Base-by-base conservation (phyloP, 2,329 filamentous ascomycete genomes). In the Phialophora expanda region DNA sequence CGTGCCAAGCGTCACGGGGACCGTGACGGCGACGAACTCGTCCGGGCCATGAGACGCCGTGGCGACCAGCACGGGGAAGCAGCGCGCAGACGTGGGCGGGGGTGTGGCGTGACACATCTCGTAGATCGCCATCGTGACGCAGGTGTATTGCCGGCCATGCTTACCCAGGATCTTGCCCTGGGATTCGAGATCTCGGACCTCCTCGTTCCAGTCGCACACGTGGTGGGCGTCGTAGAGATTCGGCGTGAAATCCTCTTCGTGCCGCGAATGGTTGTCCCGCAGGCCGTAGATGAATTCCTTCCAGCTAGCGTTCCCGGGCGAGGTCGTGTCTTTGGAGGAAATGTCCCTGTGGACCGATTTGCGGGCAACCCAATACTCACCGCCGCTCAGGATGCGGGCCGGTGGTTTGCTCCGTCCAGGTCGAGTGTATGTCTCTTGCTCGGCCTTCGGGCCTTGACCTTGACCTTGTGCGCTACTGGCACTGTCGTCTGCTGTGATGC, bases 171-270 rank as follows among this genome's bases (percentile, higher is more conserved):
- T 32, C 38, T 55, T 61, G n/a, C 48, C 58, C 28, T 65, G 50
- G 7, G 51, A 50, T 30, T 61, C 60, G 24, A 70, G 44, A 20
- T 62, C 56, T 12, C 46, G 53, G 28, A 71, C 59, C 61, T 72
- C 61, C n/a, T 65, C 69, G 12, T 66, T 66, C 74, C 74, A 76
- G 44, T 75, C 70, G 4, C 72, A 56, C 24, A 76, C 69, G 34
- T 64, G 62, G 17, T 67, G 62, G 1, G 73, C 71, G 59, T 75
- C 74, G 62, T 72, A 75, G 26, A 78, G 56, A 12, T 66, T 78
- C 5, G 77, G 77, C 32, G 78, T 80, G 69, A 80, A 81, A 34
- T 75, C 75, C 74, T 74, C 74, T 66, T 80, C 79, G 69, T 80
- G 75, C 64, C 75, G 72, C 6, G 77, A 76, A 70, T 80, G 79